Evolutionary conservation across 2,329 filamentous ascomycete species (phyloP).

Genomic region (Talaromyces sp.): DNA sequence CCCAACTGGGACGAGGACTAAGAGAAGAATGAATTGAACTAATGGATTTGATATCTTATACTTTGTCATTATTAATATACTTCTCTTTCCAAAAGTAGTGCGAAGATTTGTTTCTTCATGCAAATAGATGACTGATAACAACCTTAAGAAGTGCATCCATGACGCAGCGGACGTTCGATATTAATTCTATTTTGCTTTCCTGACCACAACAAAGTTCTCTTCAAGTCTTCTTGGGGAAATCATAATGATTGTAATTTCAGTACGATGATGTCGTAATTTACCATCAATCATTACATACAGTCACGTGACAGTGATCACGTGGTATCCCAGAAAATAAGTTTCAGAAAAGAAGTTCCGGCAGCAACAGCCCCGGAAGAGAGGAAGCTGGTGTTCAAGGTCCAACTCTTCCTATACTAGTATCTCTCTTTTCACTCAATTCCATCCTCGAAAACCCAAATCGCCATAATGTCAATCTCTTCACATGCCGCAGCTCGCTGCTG

Average conservation of each 20-base stretch:
- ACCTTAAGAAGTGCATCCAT: background rate
- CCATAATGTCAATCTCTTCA: slow-evolving; percentile 40
- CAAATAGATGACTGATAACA: slow-evolving; percentile 7
- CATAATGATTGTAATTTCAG: background rate
- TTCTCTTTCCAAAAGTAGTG: slow-evolving; percentile 6
- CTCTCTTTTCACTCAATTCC: slow-evolving; percentile 9
- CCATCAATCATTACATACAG: background rate
- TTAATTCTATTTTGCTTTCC: background rate
- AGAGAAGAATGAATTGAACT: background rate
- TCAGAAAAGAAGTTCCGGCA: slow-evolving; percentile 13
- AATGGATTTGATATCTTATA: slow-evolving; percentile 8
- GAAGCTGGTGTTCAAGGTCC: background rate
- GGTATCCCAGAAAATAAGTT: slow-evolving; percentile 21
- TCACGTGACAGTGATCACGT: slow-evolving; percentile 12
- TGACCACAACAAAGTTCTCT: background rate
- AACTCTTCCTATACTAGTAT: background rate
- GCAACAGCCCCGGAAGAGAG: slow-evolving; percentile 12
- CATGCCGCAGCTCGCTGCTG: slow-evolving; percentile 42
- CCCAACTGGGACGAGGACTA: slow-evolving; percentile 70
- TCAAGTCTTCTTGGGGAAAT: background rate
- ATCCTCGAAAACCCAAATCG: background rate
- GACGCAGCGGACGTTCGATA: background rate
- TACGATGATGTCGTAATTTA: background rate
- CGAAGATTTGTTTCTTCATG: slow-evolving; percentile 1
- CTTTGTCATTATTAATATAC: slow-evolving; percentile 13